Evolutionary conservation across 176 grass and related monocot genomes (phyloP), one percentile per base, ranked within the genome.

Genomic region (Pontederia crassipes): DNA sequence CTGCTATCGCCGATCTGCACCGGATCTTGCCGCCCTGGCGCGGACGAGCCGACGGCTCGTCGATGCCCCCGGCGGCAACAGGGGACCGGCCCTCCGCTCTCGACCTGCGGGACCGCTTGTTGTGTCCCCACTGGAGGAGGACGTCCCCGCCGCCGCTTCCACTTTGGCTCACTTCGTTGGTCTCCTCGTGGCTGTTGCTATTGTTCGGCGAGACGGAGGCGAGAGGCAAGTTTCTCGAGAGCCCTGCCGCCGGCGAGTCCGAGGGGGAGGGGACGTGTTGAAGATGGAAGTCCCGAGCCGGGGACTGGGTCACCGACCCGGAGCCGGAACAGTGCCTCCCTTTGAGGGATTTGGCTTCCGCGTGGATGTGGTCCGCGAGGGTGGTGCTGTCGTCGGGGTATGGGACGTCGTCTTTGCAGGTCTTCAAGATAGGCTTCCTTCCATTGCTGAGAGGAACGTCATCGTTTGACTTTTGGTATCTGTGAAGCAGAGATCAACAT

Each of bases 81-180:
- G 29, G 54, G 58, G 78, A n/a, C 64, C 49, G 48, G 58, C 45
- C 7, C 66, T 53, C 46, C 11, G 83, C 75, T 24, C 89, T 86
- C n/a, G 75, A 72, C 8, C 85, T 60, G 8, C 90, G 90, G 9
- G 82, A 76, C 27, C 85, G 58, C 77, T 89, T 89, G 59, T 85
- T 86, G 11, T 86, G 82, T 4, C 90, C 85, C 80, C 90, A 95
- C 71, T 79, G 86, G 28, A 95, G 79, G 8, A 78, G 74, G 13
- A 83, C 12, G 61, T 95, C 90, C 17, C 82, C 40, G 3, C 12
- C 70, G 26, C 62, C 78, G 6, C 53, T 24, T 24, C 20, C 46
- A 20, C 20, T 40, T 4, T 53, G 50, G 24, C 48, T 47, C 55
- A 50, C 12, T 28, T 17, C 48, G 17, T 55, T 49, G 65, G 28